Conservation (phyloP, 192 early-diverging fungal genomes). For the Coemansia nantahalensis region DNA sequence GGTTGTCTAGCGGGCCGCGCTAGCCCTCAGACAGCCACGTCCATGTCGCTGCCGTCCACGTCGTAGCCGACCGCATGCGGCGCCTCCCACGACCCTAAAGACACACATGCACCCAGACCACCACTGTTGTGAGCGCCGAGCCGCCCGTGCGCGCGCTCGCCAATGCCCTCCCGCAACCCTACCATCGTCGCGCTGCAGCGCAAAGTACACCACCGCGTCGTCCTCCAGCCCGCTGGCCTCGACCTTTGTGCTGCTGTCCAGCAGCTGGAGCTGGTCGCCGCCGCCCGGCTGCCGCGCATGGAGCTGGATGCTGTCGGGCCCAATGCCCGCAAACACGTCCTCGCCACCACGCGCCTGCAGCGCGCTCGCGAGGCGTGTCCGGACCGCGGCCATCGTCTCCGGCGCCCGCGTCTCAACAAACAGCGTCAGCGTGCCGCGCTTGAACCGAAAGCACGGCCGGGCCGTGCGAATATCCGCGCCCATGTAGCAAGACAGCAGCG, state of each 20-base stretch:
- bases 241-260: constrained; percentile 7
- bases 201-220: constrained; percentile 30
- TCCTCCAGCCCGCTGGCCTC: constrained; percentile 15
- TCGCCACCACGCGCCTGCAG: constrained; percentile 29
- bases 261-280: background rate
- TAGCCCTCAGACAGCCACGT: background rate
- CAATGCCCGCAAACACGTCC: constrained; percentile 10
- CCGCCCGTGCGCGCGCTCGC: too few relatives aligned
- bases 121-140: too few relatives aligned
- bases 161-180: too few relatives aligned
- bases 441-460: constrained; percentile 40
- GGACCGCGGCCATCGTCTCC: constrained; percentile 12
- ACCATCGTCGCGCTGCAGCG: constrained; percentile 19
- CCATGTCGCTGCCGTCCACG: constrained; percentile 34
- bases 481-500: too few relatives aligned
- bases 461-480: constrained; percentile 16
- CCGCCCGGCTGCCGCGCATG: constrained; percentile 6
- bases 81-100: constrained; percentile 33
- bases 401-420: constrained; percentile 19
- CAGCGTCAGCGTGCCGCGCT: constrained; percentile 38
- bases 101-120: too few relatives aligned
- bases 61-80: constrained; percentile 30
- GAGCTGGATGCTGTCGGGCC: constrained; percentile 11
- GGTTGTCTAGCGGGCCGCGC: background rate
- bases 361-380: constrained; percentile 16